Base-by-base conservation (phyloP, 1,284 basidiomycete genomes). In the Irpex lacteus region DNA sequence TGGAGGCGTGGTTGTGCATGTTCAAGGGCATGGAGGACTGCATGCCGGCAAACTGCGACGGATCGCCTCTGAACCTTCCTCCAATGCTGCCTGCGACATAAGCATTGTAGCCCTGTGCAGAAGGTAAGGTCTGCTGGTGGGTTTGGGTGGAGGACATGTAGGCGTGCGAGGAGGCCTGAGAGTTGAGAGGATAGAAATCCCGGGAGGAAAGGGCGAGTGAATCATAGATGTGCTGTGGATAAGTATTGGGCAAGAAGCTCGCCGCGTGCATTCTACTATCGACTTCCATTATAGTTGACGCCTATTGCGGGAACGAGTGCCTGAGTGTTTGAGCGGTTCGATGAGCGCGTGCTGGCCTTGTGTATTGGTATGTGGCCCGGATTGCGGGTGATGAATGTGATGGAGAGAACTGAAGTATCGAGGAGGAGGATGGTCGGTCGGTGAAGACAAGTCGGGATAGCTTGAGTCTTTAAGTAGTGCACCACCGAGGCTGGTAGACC, bases 381-480 rank as follows among this genome's bases (percentile, higher is more conserved):
- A 62, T 13, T 3, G 63, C 32, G 18, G 63, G 54, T 13, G 62
- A 63, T 40, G 65, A 54, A n/a, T 65, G 63, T 1, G 67, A 62
- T 2, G 70, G 64, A 4, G 66, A 62, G 5, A 60, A 61, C 18
- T 66, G 50, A 44, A 15, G 53, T 76, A 75, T 63, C 83, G 83
- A 11, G 78, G 71, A 61, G 78, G 79, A 66, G 75, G 78, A 65
- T 81, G 86, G 40, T 44, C 40, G 40, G 40, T 44, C 11, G 40
- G 15, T 11, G 40, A 36, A 54, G 26, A 32, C n/a, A 26, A 57
- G 32, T 36, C 37, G 21, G 59, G 26, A 21, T 52, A 52, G 21
- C 11, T 32, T 26, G 52, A 60, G 56, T 59, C 64, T 63, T 65
- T 65, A 65, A 11, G 40, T 44, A 44, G 40, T 63, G 62, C 11